These are phyloP conservation scores for Arthromyces matolae DNA, from an alignment of 768 basidiomycete species.

Conservation along the genomic window DNA sequence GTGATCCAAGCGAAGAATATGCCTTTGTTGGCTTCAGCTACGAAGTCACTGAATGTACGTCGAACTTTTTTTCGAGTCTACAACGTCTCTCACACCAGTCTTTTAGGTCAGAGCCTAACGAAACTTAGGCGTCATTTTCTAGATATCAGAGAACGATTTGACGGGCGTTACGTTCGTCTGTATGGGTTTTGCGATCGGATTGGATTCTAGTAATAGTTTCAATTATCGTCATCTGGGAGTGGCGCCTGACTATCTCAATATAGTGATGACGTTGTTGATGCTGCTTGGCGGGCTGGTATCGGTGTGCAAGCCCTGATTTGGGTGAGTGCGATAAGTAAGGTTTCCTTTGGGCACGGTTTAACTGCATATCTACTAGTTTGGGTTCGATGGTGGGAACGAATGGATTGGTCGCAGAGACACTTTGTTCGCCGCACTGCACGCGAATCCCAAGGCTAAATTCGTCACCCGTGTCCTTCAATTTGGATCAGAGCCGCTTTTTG, in stretches of 20 bases:
- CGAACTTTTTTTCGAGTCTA: neutral
- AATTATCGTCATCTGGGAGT: neutral
- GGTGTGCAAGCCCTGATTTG: conserved; percentile 75
- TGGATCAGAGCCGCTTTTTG: conserved; percentile 68
- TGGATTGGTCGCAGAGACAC: conserved; percentile 54
- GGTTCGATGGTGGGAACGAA: conserved; percentile 41
- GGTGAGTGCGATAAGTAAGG: conserved; percentile 36
- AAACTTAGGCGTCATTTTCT: conserved; percentile 53
- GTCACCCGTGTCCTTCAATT: conserved; percentile 66
- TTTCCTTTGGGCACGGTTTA: neutral
- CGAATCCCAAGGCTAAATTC: conserved; percentile 60
- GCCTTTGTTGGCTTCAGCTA: conserved; percentile 79
- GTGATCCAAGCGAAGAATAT: conserved; percentile 58
- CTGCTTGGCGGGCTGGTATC: conserved; percentile 64
- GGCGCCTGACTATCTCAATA: neutral
- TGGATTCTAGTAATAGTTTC: conserved; percentile 43
- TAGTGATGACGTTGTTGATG: conserved; percentile 58
- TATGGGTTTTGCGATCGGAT: conserved; percentile 44
- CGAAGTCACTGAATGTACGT: conserved; percentile 58
- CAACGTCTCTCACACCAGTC: neutral
- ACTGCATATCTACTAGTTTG: conserved; percentile 35
- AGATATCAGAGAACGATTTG: conserved; percentile 56
- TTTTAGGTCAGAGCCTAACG: conserved; percentile 52
- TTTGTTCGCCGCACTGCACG: conserved; percentile 49
- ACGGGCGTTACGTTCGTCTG: conserved; percentile 63